Percentiles rank a stretch among this genome's conserved stretches.
These are phyloP conservation scores for Mortierella polycephala DNA, from an alignment of 371 early-diverging fungal genomes.

Conservation along the genomic window DNA sequence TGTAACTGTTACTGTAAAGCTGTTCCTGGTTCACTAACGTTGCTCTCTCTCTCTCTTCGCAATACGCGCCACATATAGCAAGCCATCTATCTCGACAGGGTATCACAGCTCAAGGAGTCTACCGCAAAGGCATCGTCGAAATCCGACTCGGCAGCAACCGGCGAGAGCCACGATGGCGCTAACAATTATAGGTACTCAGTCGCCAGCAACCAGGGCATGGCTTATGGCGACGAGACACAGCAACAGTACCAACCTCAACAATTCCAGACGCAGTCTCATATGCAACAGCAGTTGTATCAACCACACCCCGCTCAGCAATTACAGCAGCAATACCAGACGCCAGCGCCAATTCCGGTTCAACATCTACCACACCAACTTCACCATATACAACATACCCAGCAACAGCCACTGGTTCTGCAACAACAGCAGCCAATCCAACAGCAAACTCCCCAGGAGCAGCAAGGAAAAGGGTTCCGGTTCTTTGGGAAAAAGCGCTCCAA, in stretches of 20 bases:
- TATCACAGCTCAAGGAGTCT: constrained; percentile 34
- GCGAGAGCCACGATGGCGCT: constrained; percentile 11
- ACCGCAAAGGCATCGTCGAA: background rate
- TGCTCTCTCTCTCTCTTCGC: background rate
- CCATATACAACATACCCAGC: constrained; percentile 11
- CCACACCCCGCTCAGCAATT: constrained; percentile 6
- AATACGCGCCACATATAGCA: constrained; percentile 14
- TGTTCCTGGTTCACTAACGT: too few relatives aligned
- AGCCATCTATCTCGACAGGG: constrained; percentile 53
- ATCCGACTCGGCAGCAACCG: constrained; percentile 11
- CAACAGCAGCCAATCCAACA: constrained; percentile 9
- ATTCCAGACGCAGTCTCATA: constrained; percentile 7
- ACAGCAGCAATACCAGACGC: constrained; percentile 2
- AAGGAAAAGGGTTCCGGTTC: constrained; percentile 25
- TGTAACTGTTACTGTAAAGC: too few relatives aligned
- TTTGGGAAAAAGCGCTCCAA: constrained; percentile 54
- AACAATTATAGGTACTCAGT: constrained; percentile 24
- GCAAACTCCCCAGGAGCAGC: constrained; percentile 3
- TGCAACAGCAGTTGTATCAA: constrained; percentile 1
- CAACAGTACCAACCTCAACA: constrained; percentile 21
- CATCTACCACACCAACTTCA: constrained; percentile 7
- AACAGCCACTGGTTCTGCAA: constrained; percentile 7
- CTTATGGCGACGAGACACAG: constrained; percentile 18
- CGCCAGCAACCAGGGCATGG: background rate
- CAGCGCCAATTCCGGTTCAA: too few relatives aligned